Evolutionary conservation across 768 basidiomycete species (phyloP).

Genomic region (Serendipita vermifera): DNA sequence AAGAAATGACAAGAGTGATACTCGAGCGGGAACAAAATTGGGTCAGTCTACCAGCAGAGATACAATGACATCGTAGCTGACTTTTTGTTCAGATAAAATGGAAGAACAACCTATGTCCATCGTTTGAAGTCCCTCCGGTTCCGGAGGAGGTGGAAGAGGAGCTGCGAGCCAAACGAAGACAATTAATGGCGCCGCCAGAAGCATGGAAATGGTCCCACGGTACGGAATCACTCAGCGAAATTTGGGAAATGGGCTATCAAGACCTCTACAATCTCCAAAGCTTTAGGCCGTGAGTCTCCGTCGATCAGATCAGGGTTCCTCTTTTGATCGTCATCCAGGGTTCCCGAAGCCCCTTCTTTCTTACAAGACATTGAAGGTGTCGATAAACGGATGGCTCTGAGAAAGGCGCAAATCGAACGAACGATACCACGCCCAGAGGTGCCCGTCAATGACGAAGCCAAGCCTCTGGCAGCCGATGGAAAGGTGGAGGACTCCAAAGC

Average conservation of each 20-base stretch:
- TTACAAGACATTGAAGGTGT: conserved; percentile 56
- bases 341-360: conserved; percentile 63
- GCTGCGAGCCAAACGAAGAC: conserved; percentile 37
- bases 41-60: too few relatives aligned
- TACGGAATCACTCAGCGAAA: conserved; percentile 58
- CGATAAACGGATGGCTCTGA: conserved; percentile 46
- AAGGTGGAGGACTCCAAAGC: conserved; percentile 16
- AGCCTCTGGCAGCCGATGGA: conserved; percentile 20
- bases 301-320: conserved; percentile 4
- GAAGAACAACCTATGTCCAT: conserved; percentile 72
- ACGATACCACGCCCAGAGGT: conserved; percentile 15
- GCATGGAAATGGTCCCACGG: conserved; percentile 57
- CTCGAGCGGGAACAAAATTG: conserved; percentile 79
- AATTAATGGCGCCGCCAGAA: conserved; percentile 43
- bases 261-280: conserved; percentile 48
- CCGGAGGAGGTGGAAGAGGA: conserved; percentile 43
- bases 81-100: conserved; percentile 41
- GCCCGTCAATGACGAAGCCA: conserved; percentile 21
- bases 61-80: neutral
- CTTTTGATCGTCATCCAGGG: conserved; percentile 26
- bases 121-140: conserved; percentile 67
- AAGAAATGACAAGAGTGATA: conserved; percentile 57
- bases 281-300: conserved; percentile 46
- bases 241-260: conserved; percentile 73
- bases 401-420: conserved; percentile 20